phyloP scores from a whole-genome alignment of 208 protist genomes.

The Tritrichomonas musculus region DNA sequence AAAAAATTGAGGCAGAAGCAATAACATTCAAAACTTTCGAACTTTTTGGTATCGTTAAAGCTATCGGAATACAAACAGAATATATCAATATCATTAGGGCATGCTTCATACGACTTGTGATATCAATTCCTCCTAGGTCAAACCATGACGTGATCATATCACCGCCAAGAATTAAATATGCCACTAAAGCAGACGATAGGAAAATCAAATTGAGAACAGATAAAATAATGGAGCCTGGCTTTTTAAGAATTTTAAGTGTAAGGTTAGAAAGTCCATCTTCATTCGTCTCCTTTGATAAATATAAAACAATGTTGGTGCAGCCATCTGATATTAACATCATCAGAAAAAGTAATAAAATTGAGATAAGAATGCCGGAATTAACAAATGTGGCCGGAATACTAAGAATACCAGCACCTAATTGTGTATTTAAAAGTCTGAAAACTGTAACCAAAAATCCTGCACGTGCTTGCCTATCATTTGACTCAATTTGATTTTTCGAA shows the following conservation, averaged over 20 bases:
- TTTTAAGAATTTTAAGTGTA: not conserved
- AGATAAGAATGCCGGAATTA: not conserved
- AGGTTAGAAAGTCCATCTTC: not conserved
- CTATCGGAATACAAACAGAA: not conserved
- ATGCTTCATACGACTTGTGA: not conserved
- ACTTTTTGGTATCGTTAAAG: not conserved
- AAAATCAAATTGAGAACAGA: not conserved
- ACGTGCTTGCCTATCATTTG: too few relatives aligned
- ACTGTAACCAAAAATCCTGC: not conserved
- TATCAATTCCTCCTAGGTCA: not conserved
- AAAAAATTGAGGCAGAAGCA: not conserved
- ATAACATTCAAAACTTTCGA: not conserved
- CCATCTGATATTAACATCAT: not conserved
- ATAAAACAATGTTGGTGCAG: not conserved
- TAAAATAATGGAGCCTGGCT: not conserved
- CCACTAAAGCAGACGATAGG: not conserved
- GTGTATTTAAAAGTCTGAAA: not conserved
- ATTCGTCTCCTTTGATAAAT: not conserved
- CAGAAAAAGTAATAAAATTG: not conserved
- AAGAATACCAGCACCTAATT: constrained; percentile 4
- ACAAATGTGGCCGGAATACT: not conserved
- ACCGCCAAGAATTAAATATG: not conserved
- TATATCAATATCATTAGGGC: not conserved
- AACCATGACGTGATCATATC: constrained; percentile 1
- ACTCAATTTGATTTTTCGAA: too few relatives aligned